Conservation (phyloP, 768 basidiomycete genomes). For the Tulasnella sp. region DNA sequence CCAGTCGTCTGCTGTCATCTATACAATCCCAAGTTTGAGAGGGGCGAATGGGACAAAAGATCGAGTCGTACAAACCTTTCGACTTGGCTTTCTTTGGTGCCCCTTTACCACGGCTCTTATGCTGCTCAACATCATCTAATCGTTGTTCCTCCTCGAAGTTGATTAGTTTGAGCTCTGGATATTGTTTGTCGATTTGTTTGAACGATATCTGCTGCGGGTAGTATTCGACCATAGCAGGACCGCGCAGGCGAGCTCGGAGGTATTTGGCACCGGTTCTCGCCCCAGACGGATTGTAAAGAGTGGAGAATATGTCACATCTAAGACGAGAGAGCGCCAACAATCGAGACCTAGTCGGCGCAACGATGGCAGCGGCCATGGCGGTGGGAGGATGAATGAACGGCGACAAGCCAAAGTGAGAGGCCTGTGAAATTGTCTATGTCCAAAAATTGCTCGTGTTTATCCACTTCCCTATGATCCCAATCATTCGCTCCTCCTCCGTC, state of each 20-base stretch:
- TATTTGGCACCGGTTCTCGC: constrained; percentile 87
- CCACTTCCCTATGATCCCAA: not conserved
- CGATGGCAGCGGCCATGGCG: not conserved
- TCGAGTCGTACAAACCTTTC: constrained; percentile 39
- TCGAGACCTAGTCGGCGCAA: constrained; percentile 25
- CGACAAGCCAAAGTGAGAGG: not conserved
- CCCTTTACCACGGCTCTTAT: constrained; percentile 70
- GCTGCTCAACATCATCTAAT: constrained; percentile 54
- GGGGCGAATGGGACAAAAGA: not conserved
- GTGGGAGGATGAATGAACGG: not conserved
- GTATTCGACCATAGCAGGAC: constrained; percentile 78
- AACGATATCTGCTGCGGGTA: constrained; percentile 55
- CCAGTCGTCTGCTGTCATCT: constrained; percentile 14
- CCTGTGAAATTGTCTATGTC: not conserved
- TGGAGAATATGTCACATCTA: constrained; percentile 71
- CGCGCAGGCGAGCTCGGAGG: constrained; percentile 67
- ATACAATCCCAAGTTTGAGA: not conserved
- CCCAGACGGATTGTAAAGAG: constrained; percentile 74
- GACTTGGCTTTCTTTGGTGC: constrained; percentile 70
- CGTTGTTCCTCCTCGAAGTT: constrained; percentile 60
- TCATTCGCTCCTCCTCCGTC: not conserved
- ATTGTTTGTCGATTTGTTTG: constrained; percentile 38
- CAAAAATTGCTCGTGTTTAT: constrained; percentile 4
- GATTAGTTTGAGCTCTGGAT: constrained; percentile 44
- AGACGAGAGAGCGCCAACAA: constrained; percentile 52